Conservation (phyloP, 352 stramenopile genomes). For the Thraustochytrium striatum region DNA sequence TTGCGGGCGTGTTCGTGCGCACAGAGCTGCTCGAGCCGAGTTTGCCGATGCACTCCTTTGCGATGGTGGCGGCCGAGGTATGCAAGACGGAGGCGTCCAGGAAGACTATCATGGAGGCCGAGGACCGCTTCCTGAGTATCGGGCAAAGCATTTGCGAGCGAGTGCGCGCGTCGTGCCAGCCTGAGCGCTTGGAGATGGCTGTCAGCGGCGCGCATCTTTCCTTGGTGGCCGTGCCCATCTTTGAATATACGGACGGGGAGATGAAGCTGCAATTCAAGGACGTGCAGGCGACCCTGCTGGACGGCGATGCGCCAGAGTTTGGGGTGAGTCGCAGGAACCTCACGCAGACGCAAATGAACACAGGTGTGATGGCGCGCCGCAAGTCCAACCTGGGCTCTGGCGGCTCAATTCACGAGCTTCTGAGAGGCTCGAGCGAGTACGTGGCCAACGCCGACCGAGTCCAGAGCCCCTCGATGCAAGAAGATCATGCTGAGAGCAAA, state of each 20-base stretch:
- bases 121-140: not conserved
- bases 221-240: not conserved
- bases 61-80: not conserved
- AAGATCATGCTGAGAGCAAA: not conserved
- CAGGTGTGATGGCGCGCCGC: not conserved
- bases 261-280: not conserved
- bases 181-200: not conserved
- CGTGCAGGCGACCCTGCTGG: not conserved
- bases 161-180: not conserved
- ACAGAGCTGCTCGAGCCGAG: not conserved
- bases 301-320: not conserved
- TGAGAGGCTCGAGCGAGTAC: not conserved
- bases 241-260: not conserved
- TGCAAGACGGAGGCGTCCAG: not conserved
- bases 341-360: not conserved
- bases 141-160: not conserved
- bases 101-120: not conserved
- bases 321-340: not conserved
- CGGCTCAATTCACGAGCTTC: not conserved
- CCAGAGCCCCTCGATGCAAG: not conserved
- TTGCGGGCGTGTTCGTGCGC: not conserved
- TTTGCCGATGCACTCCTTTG: not conserved
- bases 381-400: not conserved
- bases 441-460: not conserved
- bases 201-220: not conserved